Evolutionary conservation across 2,329 filamentous ascomycete species (phyloP), one percentile per base, ranked within the genome.

Genomic region (Fusarium brachygibbosum): DNA sequence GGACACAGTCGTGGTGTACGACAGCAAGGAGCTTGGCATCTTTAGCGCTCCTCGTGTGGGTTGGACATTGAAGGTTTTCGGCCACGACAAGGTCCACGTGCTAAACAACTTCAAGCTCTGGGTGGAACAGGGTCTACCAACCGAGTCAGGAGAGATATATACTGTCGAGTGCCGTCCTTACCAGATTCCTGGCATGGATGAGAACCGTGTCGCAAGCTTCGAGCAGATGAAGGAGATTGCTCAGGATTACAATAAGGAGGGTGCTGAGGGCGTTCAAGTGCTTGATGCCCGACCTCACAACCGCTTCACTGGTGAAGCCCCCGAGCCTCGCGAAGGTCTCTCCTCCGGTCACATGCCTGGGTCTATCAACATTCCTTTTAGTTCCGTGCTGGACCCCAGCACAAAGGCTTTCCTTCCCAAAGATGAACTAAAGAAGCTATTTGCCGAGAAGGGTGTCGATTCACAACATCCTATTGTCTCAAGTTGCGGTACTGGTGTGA

Each of bases 71-170:
- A 89, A 89, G 75, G 89, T 93, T 34, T 98, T 98, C 79, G 96
- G 96, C 2, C 96, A 99, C 78, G 84, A 89, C 44, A 91, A 89
- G 68, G 95, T 99, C 16, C 94, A 98, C 79, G 82, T 99, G 19
- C 82, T 99, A 57, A 97, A 99, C 83, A 99, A 99, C 82, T 99
- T 98, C 82, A 92, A 91, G 79, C 81, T 92, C n/a, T 99, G 94
- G 93, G 90, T 95, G 3, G 91, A 95, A 34, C 86, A 97, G 76
- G 93, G 92, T 2, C 87, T 90, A 70, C 92, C 94, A 0, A 91
- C 90, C 1, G 94, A 97, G 82, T 89, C 89, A n/a, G 94, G 95
- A 52, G 82, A 92, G 78, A 80, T 92, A 53, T 90, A 88, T 79
- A 88, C 82, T 58, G 86, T 91, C 44, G 88, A 91, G 75, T 90